Conservation (phyloP, 2,329 filamentous ascomycete species). For the Nemania diffusa region DNA sequence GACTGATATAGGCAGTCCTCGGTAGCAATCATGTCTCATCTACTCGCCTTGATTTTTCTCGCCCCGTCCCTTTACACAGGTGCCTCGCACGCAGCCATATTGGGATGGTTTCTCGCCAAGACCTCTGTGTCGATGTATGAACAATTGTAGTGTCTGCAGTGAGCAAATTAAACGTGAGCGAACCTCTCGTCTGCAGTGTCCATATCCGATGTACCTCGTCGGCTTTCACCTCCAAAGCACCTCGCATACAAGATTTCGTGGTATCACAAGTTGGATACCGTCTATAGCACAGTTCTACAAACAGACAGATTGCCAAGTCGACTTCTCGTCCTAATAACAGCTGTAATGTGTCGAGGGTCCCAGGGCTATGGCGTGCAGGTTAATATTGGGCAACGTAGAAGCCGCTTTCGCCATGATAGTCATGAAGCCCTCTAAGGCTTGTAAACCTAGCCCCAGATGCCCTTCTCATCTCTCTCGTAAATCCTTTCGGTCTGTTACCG, state of each 20-base stretch:
- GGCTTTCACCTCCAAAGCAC: neutral
- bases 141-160: neutral
- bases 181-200: neutral
- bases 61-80: neutral
- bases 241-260: neutral
- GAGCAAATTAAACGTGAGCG: neutral
- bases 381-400: conserved; percentile 15
- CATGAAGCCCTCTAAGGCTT: neutral
- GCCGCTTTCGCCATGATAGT: conserved; percentile 3
- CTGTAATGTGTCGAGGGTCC: neutral
- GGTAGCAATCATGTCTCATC: conserved; percentile 5
- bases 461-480: neutral
- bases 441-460: conserved; percentile 1
- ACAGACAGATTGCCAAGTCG: neutral
- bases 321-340: neutral
- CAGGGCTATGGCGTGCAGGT: neutral
- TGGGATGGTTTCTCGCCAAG: neutral
- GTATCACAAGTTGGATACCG: neutral
- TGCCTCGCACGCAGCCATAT: neutral
- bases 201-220: neutral
- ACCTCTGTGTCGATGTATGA: neutral
- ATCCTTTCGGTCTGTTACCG: neutral
- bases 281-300: neutral
- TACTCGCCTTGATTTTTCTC: neutral
- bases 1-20: neutral